These are phyloP conservation scores for Plectranthus barbatus DNA, from an alignment of 257 asterid genomes.

Conservation along the genomic window DNA sequence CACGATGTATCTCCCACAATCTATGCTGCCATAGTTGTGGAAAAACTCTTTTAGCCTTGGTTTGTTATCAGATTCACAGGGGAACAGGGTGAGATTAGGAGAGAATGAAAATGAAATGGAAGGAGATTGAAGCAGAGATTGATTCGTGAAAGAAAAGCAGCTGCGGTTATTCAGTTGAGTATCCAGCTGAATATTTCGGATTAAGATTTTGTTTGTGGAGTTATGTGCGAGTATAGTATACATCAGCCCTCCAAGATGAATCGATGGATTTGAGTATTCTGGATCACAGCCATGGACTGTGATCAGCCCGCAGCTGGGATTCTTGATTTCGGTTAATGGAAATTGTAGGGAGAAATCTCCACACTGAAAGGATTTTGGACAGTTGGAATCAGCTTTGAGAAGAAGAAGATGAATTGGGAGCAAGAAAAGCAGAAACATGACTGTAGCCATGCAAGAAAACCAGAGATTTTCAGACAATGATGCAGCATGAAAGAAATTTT, in stretches of 20 bases:
- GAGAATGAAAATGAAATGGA: too few species aligned
- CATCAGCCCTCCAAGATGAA: neutral
- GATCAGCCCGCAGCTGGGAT: too few species aligned
- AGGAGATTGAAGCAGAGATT: neutral
- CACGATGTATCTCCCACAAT: neutral
- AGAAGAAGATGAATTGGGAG: slow-evolving; percentile 3
- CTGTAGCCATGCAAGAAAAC: neutral
- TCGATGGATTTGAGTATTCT: neutral
- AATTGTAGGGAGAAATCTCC: too few species aligned
- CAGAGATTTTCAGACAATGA: too few species aligned
- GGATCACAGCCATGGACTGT: neutral
- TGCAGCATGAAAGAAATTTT: too few species aligned
- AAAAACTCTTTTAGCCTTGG: neutral
- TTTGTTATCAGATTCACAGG: neutral
- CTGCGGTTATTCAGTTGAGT: neutral
- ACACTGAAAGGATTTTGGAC: too few species aligned
- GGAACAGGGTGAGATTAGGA: too few species aligned
- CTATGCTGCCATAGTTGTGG: neutral
- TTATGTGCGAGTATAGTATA: too few species aligned
- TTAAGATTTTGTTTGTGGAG: too few species aligned
- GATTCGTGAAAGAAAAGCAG: neutral
- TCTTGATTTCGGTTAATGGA: too few species aligned
- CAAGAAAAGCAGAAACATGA: neutral
- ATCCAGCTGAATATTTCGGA: too few species aligned
- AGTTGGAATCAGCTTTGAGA: slow-evolving; percentile 6